Evolutionary conservation across 169 alveolate species (phyloP).

Genomic region (Plasmodium berghei): DNA sequence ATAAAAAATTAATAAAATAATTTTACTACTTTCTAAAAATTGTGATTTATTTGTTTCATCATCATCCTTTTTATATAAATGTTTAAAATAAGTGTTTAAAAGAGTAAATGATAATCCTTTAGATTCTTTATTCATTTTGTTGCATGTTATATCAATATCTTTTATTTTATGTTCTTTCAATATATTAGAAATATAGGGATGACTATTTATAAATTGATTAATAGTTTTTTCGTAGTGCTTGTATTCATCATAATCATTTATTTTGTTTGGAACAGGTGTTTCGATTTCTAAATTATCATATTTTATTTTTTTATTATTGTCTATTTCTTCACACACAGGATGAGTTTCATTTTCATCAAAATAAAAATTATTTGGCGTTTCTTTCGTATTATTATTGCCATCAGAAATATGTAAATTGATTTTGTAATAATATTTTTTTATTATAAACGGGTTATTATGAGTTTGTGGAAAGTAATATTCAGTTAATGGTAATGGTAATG

Average conservation of each 20-base stretch:
- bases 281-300: background rate
- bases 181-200: slow-evolving; percentile 17
- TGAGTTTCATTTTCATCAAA: background rate
- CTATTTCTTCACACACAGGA: background rate
- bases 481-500: slow-evolving; percentile 62
- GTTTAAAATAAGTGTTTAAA: slow-evolving; percentile 42
- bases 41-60: slow-evolving; percentile 18
- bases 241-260: background rate
- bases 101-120: slow-evolving; percentile 41
- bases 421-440: slow-evolving; percentile 36
- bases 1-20: slow-evolving; percentile 52
- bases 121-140: slow-evolving; percentile 33
- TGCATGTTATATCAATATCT: slow-evolving; percentile 28
- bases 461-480: slow-evolving; percentile 24
- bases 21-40: slow-evolving; percentile 33
- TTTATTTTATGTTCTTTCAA: slow-evolving; percentile 40
- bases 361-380: background rate
- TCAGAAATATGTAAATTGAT: background rate
- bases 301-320: background rate
- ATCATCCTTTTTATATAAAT: slow-evolving; percentile 22
- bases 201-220: slow-evolving; percentile 14
- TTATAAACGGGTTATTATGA: slow-evolving; percentile 13
- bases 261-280: background rate
- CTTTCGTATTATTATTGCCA: background rate
- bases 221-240: slow-evolving; percentile 12